Base-by-base conservation (phyloP, 2,329 filamentous ascomycete species). In the Pseudodiploospora longispora region DNA sequence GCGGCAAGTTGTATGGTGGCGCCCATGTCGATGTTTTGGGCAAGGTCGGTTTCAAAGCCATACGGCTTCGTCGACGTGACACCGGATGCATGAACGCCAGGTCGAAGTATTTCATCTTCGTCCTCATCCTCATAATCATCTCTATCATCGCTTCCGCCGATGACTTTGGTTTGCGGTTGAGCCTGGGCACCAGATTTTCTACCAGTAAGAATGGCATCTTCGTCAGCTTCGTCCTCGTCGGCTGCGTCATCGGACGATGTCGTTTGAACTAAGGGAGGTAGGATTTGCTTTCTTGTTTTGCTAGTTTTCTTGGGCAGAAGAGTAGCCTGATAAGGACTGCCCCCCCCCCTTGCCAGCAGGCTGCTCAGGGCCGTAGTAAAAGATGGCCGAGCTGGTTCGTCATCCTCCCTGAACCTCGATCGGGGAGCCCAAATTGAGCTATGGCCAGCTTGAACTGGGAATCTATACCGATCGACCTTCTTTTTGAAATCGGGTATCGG, bases 341-440 rank as follows among this genome's bases (percentile, higher is more conserved):
- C 32, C 42, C 6, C 29, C 29, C 47, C 19, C 31, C 33, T 28
- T 8, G 44, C 10, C 30, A 42, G 30, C 28, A 45, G 46, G 31
- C 31, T 45, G 2, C 42, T 40, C 33, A 48, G 44, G 5, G 43
- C 37, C 30, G 27, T 30, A 7, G 35, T 36, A 29, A 48, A 48
- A 9, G 36, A 38, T 1, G 46, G 42, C 30, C 27, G 42, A 29
- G 42, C 39, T 9, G 46, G 46, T 28, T 45, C 36, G 10, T 50
- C 43, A 45, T 52, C 36, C 38, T 55, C 51, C 12, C 53, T 41
- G 30, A 55, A 52, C 27, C 38, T 47, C 27, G 51, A 55, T 2
- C 48, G 48, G 1, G 57, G 52, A 9, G 59, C 57, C 62, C 64
- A 65, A 31, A 65, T 63, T 3, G 64, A 66, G n/a, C 43, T 55